Conservation (phyloP, 139 green algal species). For the Coccomyxa sp. region DNA sequence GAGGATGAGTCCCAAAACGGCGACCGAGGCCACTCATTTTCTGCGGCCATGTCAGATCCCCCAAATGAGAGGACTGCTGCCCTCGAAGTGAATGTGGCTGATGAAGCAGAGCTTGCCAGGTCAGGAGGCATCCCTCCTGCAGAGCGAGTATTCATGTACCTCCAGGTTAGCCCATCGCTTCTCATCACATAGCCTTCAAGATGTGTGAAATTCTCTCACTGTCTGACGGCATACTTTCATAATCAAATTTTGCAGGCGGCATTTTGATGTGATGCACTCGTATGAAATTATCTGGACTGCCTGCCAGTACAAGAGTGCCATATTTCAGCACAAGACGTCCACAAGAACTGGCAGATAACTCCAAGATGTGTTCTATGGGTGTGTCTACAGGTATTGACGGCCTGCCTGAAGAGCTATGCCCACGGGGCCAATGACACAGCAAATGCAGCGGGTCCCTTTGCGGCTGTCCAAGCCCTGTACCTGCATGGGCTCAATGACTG, state of each 20-base stretch:
- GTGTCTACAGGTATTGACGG: slow-evolving; percentile 22
- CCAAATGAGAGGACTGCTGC: no score
- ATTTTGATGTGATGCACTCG: no score
- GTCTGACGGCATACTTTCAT: neutral
- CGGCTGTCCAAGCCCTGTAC: slow-evolving; percentile 18
- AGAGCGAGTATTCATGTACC: slow-evolving; percentile 19
- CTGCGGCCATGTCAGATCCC: no score
- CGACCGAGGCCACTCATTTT: no score
- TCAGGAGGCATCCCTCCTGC: neutral
- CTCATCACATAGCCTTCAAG: neutral
- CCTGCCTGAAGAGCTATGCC: slow-evolving; percentile 26
- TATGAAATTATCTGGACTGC: no score
- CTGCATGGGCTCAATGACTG: neutral
- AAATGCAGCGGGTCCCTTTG: slow-evolving; percentile 31
- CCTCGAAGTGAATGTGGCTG: no score
- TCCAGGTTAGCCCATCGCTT: neutral
- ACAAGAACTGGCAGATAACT: no score
- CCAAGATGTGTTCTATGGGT: no score
- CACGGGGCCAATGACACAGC: slow-evolving; percentile 39
- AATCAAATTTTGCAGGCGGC: neutral
- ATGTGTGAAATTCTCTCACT: neutral
- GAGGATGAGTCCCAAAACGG: no score
- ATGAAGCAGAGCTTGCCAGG: neutral
- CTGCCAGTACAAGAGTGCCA: no score
- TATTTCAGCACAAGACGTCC: no score